Evolutionary conservation across 352 stramenopile genomes (phyloP), one percentile per base, ranked within the genome.

Genomic region (Pseudoperonospora humuli): DNA sequence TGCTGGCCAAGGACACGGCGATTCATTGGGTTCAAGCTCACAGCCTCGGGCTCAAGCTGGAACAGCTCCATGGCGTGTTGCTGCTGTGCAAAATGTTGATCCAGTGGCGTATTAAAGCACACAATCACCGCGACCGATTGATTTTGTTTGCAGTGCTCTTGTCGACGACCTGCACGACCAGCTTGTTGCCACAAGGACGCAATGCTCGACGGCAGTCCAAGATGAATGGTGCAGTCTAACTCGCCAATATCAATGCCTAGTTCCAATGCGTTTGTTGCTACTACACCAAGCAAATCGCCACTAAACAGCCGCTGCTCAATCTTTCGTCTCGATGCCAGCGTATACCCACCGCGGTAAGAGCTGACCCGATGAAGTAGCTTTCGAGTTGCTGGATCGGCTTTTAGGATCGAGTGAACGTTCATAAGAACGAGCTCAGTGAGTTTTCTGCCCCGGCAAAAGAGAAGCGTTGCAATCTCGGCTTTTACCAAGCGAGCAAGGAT

Each of bases 291-390:
- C 4, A 99, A 71, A 10, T 97, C 70, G n/a, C 89, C 87, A 41
- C 67, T 61, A 59, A 98, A 99, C 6, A 99, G 68, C n/a, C 80
- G 64, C 3, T 80, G 51, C 67, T 99, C 96, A 43, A 99, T 99
- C 8, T 67, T 67, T 19, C 95, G 75, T 4, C 96, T 71, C 14
- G 96, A 81, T 6, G 84, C 67, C 21, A 84, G 70, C 1, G 86
- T 95, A 71, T 99, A 99, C 1, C 96, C 96, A 21, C 95, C 96
- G 24, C 96, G 77, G 60, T 99, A 99, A 0, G 81, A 89, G 45
- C 95, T 90, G 10, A 99, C 60, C 20, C 55, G 60, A 45, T 14
- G 38, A 37, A 56, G 18, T 17, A 69, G 19, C 28, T 45, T 50
- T 26, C 48, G 24, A 20, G 74, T 84, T 13, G 44, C 57, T 8